Conservation (phyloP, 495 filamentous ascomycete species). For the Tuber aestivum region DNA sequence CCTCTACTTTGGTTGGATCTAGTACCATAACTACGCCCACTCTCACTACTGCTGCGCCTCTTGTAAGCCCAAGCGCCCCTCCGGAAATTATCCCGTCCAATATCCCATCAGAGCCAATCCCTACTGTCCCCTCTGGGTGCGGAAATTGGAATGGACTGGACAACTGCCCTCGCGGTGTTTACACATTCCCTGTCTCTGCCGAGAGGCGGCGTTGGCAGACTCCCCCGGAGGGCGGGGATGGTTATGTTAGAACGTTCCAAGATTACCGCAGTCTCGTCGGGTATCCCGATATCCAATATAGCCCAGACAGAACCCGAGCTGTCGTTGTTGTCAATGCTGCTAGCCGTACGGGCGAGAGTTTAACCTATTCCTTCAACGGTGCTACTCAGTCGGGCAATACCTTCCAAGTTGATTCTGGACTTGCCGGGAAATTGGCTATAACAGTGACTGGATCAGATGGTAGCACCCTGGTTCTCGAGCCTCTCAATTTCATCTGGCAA, state of each 20-base stretch:
- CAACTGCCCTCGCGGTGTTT: constrained; percentile 27
- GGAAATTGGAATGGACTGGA: constrained; percentile 41
- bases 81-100: constrained; percentile 34
- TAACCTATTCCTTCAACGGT: constrained; percentile 40
- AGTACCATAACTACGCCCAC: not conserved
- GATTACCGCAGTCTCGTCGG: constrained; percentile 40
- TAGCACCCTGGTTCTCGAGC: constrained; percentile 37
- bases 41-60: constrained; percentile 15
- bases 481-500: constrained; percentile 43
- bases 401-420: constrained; percentile 31
- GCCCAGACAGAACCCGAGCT: constrained; percentile 33
- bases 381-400: constrained; percentile 25
- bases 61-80: constrained; percentile 21
- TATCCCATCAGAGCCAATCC: constrained; percentile 27
- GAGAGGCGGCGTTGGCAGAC: constrained; percentile 44
- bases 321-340: constrained; percentile 43
- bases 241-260: constrained; percentile 36
- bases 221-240: constrained; percentile 31
- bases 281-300: constrained; percentile 44
- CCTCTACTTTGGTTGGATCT: not conserved
- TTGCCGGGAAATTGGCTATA: constrained; percentile 29
- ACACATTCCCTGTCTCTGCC: constrained; percentile 27
- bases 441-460: constrained; percentile 32
- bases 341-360: constrained; percentile 35
- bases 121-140: constrained; percentile 37